These are phyloP conservation scores for Coelastrella sp. DNA, from an alignment of 139 green algal genomes.

Conservation along the genomic window DNA sequence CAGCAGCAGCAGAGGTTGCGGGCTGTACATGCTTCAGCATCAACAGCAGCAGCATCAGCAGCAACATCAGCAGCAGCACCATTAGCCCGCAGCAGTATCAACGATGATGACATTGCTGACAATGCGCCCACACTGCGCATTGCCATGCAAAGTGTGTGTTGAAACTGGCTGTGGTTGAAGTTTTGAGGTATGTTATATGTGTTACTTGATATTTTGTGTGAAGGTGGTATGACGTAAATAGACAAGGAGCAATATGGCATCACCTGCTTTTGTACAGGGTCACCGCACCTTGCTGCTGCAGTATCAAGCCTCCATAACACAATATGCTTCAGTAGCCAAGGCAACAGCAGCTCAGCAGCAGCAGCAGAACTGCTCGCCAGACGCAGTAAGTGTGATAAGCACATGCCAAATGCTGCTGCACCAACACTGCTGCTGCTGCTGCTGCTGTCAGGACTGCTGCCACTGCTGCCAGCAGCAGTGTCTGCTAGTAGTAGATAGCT, in stretches of 20 bases:
- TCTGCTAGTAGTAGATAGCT: conserved; percentile 25
- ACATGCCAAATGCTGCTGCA: not conserved
- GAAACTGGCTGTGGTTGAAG: too few species aligned
- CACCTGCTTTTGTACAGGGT: not conserved
- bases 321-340: conserved; percentile 20
- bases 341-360: conserved; percentile 41
- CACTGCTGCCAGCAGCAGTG: too few species aligned
- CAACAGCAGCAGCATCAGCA: conserved; percentile 7
- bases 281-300: conserved; percentile 3
- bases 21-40: not conserved
- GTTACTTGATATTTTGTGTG: too few species aligned
- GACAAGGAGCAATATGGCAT: too few species aligned
- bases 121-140: too few species aligned
- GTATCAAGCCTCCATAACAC: conserved; percentile 17
- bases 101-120: too few species aligned
- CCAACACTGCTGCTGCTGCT: not conserved
- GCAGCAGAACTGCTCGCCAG: conserved; percentile 11
- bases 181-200: too few species aligned
- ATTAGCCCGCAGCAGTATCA: not conserved
- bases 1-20: not conserved
- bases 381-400: conserved; percentile 28
- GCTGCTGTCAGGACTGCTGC: conserved; percentile 2
- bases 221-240: too few species aligned
- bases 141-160: too few species aligned
- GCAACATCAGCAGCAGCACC: not conserved